A percentile compares a stretch with the other conserved stretches of the same genome.
Conservation (phyloP, 2,329 filamentous ascomycete genomes). For the Neoscytalidium dimidiatum region DNA sequence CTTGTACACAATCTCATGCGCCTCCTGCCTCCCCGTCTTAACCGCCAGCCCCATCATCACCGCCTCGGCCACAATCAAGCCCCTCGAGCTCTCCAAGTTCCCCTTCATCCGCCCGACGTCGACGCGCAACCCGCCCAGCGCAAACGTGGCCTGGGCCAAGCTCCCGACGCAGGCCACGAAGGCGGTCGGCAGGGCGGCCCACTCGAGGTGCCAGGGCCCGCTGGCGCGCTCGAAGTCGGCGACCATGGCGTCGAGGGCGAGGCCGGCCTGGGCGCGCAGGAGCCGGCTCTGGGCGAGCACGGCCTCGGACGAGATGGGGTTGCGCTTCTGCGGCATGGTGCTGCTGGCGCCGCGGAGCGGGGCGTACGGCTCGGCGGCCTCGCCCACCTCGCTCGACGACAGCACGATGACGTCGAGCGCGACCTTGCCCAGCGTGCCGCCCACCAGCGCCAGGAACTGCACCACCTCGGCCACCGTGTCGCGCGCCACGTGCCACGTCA, state of each 20-base stretch:
- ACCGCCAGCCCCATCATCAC: conserved; percentile 64
- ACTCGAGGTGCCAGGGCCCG: conserved; percentile 62
- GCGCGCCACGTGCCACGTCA: conserved; percentile 60
- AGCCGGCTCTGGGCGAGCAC: conserved; percentile 58
- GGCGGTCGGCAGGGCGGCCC: conserved; percentile 56
- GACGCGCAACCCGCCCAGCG: conserved; percentile 54
- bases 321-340: conserved; percentile 52
- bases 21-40: conserved; percentile 53
- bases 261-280: conserved; percentile 53
- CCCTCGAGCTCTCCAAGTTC: conserved; percentile 54
- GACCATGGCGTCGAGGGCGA: conserved; percentile 59
- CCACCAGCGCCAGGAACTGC: conserved; percentile 56
- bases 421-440: conserved; percentile 57
- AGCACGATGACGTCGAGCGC: conserved; percentile 60
- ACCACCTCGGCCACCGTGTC: conserved; percentile 57
- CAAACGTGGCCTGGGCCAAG: conserved; percentile 57
- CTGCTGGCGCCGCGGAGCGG: conserved; percentile 35
- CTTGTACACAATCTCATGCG: conserved; percentile 59
- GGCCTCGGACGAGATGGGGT: conserved; percentile 60
- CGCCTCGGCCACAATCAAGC: conserved; percentile 59
- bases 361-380: conserved; percentile 54
- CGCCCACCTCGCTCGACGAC: conserved; percentile 58
- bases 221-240: conserved; percentile 60
- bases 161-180: conserved; percentile 57
- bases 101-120: conserved; percentile 51